phyloP scores from a whole-genome alignment of 2,329 filamentous ascomycete species.

The Clonostachys chloroleuca region DNA sequence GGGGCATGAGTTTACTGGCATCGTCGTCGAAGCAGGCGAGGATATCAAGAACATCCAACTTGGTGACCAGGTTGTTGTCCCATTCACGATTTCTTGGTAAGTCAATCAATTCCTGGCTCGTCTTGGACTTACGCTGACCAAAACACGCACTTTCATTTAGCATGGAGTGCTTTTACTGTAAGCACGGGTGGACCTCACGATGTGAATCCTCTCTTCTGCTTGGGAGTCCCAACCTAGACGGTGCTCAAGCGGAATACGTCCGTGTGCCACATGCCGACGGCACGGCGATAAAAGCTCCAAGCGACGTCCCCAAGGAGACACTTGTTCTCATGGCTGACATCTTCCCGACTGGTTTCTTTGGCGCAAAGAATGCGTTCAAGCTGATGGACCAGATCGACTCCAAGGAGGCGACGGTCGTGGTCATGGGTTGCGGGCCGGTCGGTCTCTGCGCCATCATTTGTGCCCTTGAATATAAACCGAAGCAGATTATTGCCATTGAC shows the following conservation, averaged over 20 bases:
- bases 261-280: constrained; percentile 68
- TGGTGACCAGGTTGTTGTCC: neutral
- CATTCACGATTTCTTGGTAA: constrained; percentile 24
- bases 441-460: constrained; percentile 71
- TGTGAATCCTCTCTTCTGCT: constrained; percentile 71
- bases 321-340: constrained; percentile 91
- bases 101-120: constrained; percentile 11
- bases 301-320: constrained; percentile 47
- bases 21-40: constrained; percentile 64
- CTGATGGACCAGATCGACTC: constrained; percentile 24
- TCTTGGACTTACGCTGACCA: too few relatives aligned
- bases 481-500: constrained; percentile 75
- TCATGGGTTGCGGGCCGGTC: constrained; percentile 83
- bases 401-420: constrained; percentile 61
- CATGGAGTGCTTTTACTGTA: constrained; percentile 80
- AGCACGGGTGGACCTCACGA: constrained; percentile 69
- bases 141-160: constrained; percentile 6
- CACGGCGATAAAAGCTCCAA: constrained; percentile 4
- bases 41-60: constrained; percentile 42
- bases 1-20: constrained; percentile 87
- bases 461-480: constrained; percentile 64
- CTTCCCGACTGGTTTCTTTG: constrained; percentile 84
- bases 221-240: constrained; percentile 65
- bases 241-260: constrained; percentile 78
- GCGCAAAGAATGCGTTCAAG: constrained; percentile 70